A percentile compares a stretch with the other conserved stretches of the same genome.
These are phyloP conservation scores for Eurotiales sp. DNA, from an alignment of 2,329 filamentous ascomycete genomes.

Conservation along the genomic window DNA sequence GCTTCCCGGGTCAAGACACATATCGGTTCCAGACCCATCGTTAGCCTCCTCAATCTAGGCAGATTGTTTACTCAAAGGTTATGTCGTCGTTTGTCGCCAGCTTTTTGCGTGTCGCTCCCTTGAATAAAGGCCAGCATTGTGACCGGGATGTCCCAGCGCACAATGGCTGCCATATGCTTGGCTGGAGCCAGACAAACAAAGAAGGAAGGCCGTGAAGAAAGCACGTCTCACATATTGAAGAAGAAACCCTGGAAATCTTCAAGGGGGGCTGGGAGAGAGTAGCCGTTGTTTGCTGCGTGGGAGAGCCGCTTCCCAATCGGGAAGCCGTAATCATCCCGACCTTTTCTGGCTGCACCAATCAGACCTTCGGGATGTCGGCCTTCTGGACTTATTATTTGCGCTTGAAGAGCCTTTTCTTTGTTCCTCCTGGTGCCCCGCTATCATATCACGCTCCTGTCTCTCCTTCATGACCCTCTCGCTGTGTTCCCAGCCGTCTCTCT, in stretches of 20 bases:
- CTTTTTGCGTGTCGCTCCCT: not conserved
- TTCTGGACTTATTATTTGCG: not conserved
- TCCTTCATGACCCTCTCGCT: not conserved
- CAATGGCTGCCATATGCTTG: not conserved
- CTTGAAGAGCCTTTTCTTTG: not conserved
- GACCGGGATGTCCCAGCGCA: not conserved
- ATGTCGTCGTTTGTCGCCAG: not conserved
- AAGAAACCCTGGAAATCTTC: not conserved
- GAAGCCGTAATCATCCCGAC: slow-evolving; percentile 5
- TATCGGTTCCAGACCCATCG: not conserved
- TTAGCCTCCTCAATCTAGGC: not conserved
- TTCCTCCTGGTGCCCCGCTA: not conserved
- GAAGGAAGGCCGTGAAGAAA: not conserved
- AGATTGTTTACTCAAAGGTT: not conserved
- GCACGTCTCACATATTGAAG: not conserved
- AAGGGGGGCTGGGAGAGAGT: slow-evolving; percentile 1
- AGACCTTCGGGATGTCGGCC: not conserved
- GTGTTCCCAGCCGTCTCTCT: not conserved
- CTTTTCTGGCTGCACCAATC: slow-evolving; percentile 5
- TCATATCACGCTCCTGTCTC: not conserved
- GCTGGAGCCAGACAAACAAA: slow-evolving; percentile 8
- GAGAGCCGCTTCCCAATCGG: slow-evolving; percentile 3
- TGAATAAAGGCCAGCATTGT: not conserved
- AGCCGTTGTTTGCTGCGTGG: not conserved
- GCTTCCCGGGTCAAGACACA: too few relatives aligned